Evolutionary conservation across 352 stramenopile species (phyloP).

Genomic region (Aphanomyces astaci): DNA sequence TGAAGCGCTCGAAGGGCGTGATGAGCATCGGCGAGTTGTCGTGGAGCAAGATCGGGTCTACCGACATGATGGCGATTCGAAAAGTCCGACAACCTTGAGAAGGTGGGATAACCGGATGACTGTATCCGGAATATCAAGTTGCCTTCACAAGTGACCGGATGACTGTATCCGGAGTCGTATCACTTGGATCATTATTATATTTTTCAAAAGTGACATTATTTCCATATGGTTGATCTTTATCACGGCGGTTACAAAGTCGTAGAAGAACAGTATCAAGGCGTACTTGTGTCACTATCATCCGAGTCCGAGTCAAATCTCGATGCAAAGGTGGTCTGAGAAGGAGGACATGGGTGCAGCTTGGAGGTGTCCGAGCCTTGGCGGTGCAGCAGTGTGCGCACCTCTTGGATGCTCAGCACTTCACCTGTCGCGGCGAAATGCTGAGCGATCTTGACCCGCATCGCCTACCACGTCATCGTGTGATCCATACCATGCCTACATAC

Average conservation of each 20-base stretch:
- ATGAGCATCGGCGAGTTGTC: conserved; percentile 14
- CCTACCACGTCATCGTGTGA: not conserved
- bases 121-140: not conserved
- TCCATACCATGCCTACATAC: not conserved
- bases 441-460: not conserved
- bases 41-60: conserved; percentile 11
- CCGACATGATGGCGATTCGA: conserved; percentile 11
- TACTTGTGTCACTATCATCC: too few species aligned
- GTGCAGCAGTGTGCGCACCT: not conserved
- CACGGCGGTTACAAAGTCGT: too few species aligned
- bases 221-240: too few species aligned
- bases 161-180: too few species aligned
- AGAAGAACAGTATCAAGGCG: too few species aligned
- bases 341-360: not conserved
- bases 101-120: not conserved
- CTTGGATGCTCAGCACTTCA: not conserved
- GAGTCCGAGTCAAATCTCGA: not conserved
- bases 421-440: not conserved
- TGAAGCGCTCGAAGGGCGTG: conserved; percentile 12
- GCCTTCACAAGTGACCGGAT: too few species aligned
- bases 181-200: too few species aligned
- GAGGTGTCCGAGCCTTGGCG: not conserved
- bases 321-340: not conserved
- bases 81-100: not conserved
- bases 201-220: not conserved